Evolutionary conservation across 140 eudicot genomes (phyloP).

Genomic region (Flaveria floridana): DNA sequence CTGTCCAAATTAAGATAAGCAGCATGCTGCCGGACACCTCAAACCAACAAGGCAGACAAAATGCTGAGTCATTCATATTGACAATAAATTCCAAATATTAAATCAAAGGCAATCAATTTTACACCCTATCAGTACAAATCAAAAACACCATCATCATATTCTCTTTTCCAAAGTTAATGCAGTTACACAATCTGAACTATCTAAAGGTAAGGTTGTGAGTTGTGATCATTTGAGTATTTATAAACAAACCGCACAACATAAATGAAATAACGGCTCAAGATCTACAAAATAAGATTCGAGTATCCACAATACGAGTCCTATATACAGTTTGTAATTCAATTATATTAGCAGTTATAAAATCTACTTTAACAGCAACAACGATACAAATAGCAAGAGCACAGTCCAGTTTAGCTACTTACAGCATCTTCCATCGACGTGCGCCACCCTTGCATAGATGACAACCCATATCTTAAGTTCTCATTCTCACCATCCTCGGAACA

Average conservation of each 20-base stretch:
- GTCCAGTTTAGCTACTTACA: conserved; percentile 48
- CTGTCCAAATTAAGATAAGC: conserved; percentile 69
- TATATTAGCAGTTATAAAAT: no score
- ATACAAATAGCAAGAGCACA: conserved; percentile 11
- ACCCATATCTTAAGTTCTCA: conserved; percentile 66
- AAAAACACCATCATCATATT: conserved; percentile 14
- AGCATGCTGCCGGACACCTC: conserved; percentile 77
- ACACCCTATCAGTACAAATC: conserved; percentile 20
- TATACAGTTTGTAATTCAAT: no score
- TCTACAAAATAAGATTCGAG: neutral
- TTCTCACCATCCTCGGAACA: conserved; percentile 84
- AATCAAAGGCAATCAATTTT: conserved; percentile 22
- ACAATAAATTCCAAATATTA: conserved; percentile 14
- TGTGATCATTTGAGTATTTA: neutral
- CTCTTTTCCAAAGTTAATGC: conserved; percentile 5
- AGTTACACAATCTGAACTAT: conserved; percentile 14
- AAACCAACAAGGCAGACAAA: conserved; percentile 33
- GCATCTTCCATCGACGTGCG: conserved; percentile 99
- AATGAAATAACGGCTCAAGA: neutral
- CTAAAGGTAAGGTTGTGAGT: conserved; percentile 18
- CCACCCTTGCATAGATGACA: conserved; percentile 99
- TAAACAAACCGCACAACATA: neutral
- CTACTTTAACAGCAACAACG: no score
- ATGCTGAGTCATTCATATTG: conserved; percentile 19
- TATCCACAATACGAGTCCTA: neutral